phyloP scores from a whole-genome alignment of 306 rosid species.

The Rubus idaeus region DNA sequence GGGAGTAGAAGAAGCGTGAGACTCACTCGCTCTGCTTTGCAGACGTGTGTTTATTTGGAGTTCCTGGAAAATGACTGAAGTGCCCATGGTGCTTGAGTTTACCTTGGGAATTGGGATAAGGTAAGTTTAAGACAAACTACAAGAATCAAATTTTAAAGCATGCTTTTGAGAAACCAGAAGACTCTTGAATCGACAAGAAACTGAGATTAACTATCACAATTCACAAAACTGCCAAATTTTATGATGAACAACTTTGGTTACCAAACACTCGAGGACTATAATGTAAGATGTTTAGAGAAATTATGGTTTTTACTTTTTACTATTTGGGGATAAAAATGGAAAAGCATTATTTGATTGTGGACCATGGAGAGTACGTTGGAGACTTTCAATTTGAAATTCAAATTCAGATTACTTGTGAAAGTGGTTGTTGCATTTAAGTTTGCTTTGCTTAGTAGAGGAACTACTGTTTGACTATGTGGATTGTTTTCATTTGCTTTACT shows the following conservation, averaged over 20 bases:
- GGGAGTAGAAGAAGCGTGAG: not conserved
- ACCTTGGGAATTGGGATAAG: no score
- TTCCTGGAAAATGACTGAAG: not conserved
- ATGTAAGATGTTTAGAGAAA: not conserved
- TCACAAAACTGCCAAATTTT: not conserved
- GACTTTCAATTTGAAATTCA: not conserved
- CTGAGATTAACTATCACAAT: not conserved
- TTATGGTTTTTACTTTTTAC: not conserved
- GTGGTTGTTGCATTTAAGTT: not conserved
- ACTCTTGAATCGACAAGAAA: no score
- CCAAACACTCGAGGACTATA: not conserved
- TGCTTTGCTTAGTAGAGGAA: not conserved
- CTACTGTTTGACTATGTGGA: not conserved
- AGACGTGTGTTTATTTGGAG: slow-evolving; percentile 13
- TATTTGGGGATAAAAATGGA: not conserved
- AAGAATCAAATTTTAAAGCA: no score
- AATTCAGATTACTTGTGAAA: not conserved
- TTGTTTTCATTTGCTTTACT: not conserved
- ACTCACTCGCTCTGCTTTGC: slow-evolving; percentile 17
- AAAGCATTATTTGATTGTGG: not conserved
- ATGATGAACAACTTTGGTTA: not conserved
- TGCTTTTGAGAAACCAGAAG: no score
- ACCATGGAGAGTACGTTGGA: no score
- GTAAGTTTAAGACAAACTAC: no score
- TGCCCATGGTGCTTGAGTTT: not conserved